phyloP scores from a whole-genome alignment of 1,284 basidiomycete species.

The Melampsora americana region DNA sequence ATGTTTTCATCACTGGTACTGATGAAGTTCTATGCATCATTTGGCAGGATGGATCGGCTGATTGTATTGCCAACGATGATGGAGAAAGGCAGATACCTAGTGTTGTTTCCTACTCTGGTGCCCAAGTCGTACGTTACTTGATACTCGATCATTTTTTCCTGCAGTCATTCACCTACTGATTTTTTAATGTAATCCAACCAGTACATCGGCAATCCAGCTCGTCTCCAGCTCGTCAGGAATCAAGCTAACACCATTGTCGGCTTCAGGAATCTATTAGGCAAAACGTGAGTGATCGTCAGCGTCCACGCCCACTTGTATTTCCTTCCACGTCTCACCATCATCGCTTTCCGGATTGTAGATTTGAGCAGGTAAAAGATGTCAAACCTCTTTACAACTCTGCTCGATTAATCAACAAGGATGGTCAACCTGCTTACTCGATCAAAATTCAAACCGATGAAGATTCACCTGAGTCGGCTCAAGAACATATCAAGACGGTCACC shows the following conservation, averaged over 20 bases:
- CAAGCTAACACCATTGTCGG: slow-evolving; percentile 87
- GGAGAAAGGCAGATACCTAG: slow-evolving; percentile 97
- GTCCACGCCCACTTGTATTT: neutral
- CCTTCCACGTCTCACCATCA: slow-evolving; percentile 47
- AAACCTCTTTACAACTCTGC: slow-evolving; percentile 81
- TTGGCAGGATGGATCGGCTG: slow-evolving; percentile 74
- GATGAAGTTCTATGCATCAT: neutral
- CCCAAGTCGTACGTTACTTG: slow-evolving; percentile 68
- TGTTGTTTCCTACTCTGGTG: slow-evolving; percentile 84
- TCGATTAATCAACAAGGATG: slow-evolving; percentile 69
- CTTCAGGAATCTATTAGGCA: slow-evolving; percentile 89
- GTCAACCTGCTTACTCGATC: slow-evolving; percentile 64
- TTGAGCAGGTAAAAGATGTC: slow-evolving; percentile 62
- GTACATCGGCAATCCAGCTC: slow-evolving; percentile 96
- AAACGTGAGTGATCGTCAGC: slow-evolving; percentile 63
- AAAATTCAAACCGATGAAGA: slow-evolving; percentile 58
- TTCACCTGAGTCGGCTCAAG: slow-evolving; percentile 49
- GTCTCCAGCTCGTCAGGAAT: slow-evolving; percentile 92
- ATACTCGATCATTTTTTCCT: neutral
- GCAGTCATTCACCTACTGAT: neutral
- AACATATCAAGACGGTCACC: slow-evolving; percentile 50
- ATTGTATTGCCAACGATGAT: slow-evolving; percentile 96
- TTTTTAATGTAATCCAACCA: slow-evolving; percentile 53
- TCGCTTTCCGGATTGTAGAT: slow-evolving; percentile 57
- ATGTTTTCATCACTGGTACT: neutral